Conservation (phyloP, 2,329 filamentous ascomycete species). For the Talaromyces funiculosus region DNA sequence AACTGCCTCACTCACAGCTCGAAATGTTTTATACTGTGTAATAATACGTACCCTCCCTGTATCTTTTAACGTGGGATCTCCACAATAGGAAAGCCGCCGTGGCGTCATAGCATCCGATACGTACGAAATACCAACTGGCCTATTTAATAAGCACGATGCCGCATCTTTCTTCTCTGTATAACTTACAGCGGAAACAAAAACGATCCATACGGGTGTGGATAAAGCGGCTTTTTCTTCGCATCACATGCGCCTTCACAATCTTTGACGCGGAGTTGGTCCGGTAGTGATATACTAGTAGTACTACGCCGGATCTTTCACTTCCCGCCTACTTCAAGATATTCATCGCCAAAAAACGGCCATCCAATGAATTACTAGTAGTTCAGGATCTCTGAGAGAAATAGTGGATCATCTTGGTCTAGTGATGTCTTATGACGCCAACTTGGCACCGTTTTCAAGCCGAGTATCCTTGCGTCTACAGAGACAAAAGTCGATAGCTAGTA, state of each 20-base stretch:
- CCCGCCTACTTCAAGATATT: neutral
- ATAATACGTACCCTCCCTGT: neutral
- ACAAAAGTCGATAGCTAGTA: neutral
- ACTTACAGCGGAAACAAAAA: neutral
- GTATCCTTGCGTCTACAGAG: neutral
- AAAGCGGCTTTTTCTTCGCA: neutral
- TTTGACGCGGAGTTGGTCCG: neutral
- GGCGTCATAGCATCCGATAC: neutral
- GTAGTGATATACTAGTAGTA: neutral
- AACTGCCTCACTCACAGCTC: neutral
- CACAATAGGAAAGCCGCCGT: constrained; percentile 12
- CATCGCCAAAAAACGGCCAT: neutral
- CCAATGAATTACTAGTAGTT: neutral
- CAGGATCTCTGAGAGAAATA: too few relatives aligned
- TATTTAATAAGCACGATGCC: neutral
- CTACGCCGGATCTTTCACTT: neutral
- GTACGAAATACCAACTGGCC: neutral
- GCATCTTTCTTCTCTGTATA: neutral
- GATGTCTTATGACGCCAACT: constrained; percentile 11
- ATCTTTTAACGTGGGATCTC: constrained; percentile 2
- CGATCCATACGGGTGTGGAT: neutral
- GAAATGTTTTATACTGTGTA: too few relatives aligned
- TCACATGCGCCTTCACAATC: neutral
- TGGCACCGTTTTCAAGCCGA: neutral
- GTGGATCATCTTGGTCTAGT: neutral